Conservation (phyloP, 2,329 filamentous ascomycete genomes). For the Amesomyces nigricolor region DNA sequence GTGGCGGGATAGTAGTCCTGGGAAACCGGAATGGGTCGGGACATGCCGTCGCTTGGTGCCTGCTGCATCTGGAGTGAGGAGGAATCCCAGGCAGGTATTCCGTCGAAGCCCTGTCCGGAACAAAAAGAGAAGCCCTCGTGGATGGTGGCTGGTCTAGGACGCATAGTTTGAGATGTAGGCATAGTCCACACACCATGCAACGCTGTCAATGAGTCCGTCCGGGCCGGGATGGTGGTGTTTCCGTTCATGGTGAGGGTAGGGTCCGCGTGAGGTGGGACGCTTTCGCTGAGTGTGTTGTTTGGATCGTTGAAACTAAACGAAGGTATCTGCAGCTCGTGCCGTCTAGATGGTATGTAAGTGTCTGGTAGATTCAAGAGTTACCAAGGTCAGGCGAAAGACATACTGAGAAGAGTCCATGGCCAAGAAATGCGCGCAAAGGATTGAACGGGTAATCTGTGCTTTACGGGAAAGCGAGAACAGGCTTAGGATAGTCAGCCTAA, state of each 20-base stretch:
- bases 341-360: conserved; percentile 39
- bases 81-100: conserved; percentile 53
- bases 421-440: conserved; percentile 32
- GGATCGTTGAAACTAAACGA: conserved; percentile 45
- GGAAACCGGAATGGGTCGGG: conserved; percentile 52
- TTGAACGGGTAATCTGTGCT: conserved; percentile 35
- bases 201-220: conserved; percentile 43
- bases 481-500: conserved; percentile 36
- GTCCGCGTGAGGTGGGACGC: conserved; percentile 39
- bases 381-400: conserved; percentile 30
- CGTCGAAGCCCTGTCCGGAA: conserved; percentile 47
- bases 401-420: conserved; percentile 51
- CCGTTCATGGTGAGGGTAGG: conserved; percentile 47
- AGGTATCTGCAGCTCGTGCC: conserved; percentile 44
- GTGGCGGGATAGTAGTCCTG: conserved; percentile 51
- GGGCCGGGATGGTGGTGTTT: conserved; percentile 45
- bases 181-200: conserved; percentile 50
- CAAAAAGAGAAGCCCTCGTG: conserved; percentile 58
- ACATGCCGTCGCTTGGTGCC: conserved; percentile 46
- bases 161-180: conserved; percentile 45
- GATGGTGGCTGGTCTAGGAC: conserved; percentile 53
- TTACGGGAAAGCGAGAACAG: conserved; percentile 33
- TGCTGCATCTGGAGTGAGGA: conserved; percentile 47
- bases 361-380: conserved; percentile 18
- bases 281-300: conserved; percentile 44